Percentiles rank a stretch among this genome's conserved stretches.
Conservation (phyloP, 2,329 filamentous ascomycete genomes). For the Arthrobotrys musiformis region DNA sequence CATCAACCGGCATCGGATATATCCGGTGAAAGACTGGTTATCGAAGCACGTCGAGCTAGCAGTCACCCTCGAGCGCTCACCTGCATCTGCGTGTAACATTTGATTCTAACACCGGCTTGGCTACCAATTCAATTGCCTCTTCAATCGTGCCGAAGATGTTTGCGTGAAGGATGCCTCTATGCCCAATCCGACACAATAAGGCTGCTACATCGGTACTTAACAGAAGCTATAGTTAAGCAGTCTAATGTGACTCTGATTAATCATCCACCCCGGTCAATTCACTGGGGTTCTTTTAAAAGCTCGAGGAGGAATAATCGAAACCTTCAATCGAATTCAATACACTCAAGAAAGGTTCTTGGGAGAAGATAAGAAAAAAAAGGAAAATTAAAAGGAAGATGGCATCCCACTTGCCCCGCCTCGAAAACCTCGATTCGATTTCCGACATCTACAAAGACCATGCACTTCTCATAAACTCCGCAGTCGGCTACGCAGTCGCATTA, state of each 20-base stretch:
- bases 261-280: not conserved
- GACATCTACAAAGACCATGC: slow-evolving; percentile 40
- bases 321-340: not conserved
- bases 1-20: not conserved
- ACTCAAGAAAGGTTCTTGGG: not conserved
- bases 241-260: slow-evolving; percentile 35
- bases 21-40: not conserved
- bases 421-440: slow-evolving; percentile 33
- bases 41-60: not conserved
- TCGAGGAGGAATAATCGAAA: not conserved
- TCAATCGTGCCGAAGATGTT: not conserved
- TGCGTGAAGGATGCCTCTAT: slow-evolving; percentile 12
- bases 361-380: no score
- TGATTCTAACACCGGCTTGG: not conserved
- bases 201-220: no score
- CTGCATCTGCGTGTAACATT: slow-evolving; percentile 8
- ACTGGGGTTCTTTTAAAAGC: slow-evolving; percentile 1
- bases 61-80: slow-evolving; percentile 9
- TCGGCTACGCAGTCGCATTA: slow-evolving; percentile 33
- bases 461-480: slow-evolving; percentile 21
- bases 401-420: slow-evolving; percentile 34
- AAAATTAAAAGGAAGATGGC: slow-evolving; percentile 16
- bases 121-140: not conserved
- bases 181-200: not conserved
- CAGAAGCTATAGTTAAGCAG: no score